These are phyloP conservation scores for Rehmannia glutinosa DNA, from an alignment of 257 asterid species.

Conservation along the genomic window DNA sequence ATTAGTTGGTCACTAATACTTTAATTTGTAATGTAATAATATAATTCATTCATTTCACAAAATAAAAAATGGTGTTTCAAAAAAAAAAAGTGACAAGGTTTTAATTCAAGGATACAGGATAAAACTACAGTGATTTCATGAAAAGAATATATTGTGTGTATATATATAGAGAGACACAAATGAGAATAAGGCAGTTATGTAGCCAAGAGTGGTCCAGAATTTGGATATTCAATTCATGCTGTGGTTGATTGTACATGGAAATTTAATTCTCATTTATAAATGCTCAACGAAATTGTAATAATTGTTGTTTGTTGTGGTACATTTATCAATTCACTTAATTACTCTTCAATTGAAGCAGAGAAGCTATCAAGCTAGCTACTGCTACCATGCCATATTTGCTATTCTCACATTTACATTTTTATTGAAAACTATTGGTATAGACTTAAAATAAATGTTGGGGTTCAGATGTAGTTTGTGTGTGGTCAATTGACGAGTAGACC, in stretches of 20 bases:
- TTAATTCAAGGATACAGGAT: no score
- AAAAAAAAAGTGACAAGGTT: no score
- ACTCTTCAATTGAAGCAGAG: neutral
- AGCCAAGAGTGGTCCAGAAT: slow-evolving; percentile 1
- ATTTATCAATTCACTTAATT: slow-evolving; percentile 4
- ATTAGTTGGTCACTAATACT: neutral
- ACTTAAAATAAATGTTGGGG: neutral
- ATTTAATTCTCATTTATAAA: slow-evolving; percentile 10
- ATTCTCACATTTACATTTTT: neutral
- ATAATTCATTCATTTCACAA: no score
- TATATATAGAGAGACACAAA: no score
- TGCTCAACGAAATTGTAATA: slow-evolving; percentile 8
- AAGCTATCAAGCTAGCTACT: neutral
- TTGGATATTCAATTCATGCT: neutral
- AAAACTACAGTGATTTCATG: no score
- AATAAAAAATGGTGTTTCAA: no score
- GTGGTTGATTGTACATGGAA: slow-evolving; percentile 15
- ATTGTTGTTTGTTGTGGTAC: slow-evolving; percentile 3
- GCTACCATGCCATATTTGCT: neutral
- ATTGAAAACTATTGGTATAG: neutral
- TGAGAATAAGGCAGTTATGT: neutral
- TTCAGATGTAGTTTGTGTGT: no score
- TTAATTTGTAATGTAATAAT: neutral
- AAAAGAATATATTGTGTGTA: no score
- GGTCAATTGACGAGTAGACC: no score